Conservation (phyloP, 176 grass and related monocot species). For the Bolboschoenus planiculmis region DNA sequence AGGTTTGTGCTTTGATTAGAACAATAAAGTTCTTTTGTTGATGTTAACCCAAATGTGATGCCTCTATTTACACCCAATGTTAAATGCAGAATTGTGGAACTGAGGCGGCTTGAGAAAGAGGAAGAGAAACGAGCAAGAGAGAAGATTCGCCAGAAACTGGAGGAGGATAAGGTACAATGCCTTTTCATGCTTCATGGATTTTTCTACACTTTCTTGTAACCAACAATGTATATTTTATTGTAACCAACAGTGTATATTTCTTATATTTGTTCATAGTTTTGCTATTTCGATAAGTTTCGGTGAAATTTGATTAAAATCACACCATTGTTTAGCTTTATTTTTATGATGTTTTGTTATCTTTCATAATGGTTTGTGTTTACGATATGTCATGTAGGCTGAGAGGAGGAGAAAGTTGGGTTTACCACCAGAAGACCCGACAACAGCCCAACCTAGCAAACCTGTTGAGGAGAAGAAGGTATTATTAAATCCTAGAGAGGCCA, state of each 20-base stretch:
- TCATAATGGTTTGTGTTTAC: neutral
- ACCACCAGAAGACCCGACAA: conserved; percentile 69
- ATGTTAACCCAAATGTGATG: neutral
- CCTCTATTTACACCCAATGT: neutral
- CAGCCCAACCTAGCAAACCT: conserved; percentile 58
- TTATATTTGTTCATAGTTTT: neutral
- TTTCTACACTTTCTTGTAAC: conserved; percentile 10
- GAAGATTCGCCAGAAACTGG: conserved; percentile 86
- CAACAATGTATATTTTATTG: neutral
- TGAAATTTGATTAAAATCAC: neutral
- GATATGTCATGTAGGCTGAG: conserved; percentile 56
- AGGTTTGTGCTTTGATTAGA: conserved; percentile 38
- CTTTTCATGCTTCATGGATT: neutral
- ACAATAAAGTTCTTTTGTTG: neutral
- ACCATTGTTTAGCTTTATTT: neutral
- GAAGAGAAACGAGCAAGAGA: conserved; percentile 95
- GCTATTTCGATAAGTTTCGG: neutral
- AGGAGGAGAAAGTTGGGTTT: conserved; percentile 96
- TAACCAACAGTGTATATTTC: neutral
- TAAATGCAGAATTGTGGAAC: conserved; percentile 62
- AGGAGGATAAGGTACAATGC: conserved; percentile 81
- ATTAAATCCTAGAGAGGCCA: neutral
- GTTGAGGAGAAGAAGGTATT: conserved; percentile 84
- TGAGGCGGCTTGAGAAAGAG: conserved; percentile 89
- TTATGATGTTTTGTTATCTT: neutral